Evolutionary conservation across 1,284 basidiomycete species (phyloP), one percentile per base, ranked within the genome.

Genomic region (Ganoderma leucocontextum): DNA sequence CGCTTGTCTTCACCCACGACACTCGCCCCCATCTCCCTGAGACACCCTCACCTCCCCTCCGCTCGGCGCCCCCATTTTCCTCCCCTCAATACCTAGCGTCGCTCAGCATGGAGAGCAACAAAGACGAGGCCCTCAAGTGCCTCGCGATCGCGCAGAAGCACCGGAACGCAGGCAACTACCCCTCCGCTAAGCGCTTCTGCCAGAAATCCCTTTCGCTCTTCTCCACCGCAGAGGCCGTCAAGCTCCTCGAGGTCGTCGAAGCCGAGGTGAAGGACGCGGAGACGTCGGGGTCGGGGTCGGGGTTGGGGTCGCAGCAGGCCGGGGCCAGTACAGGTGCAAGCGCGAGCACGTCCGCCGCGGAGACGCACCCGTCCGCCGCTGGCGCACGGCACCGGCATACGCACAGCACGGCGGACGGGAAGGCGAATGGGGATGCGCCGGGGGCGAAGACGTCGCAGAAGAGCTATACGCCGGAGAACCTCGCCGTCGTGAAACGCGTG

Each of bases 131-230:
- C 36, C 80, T 92, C 66, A 90, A 93, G 75, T 95, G 93, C 77
- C 85, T 97, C 62, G 78, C 82, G 60, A 93, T 97, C 70, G 91
- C 95, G 13, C 89, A 91, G 78, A 88, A 87, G 75, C 90, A 96
- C 79, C 85, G 88, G 67, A 86, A 89, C 62, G 83, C 89, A 57
- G 90, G 88, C 64, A 95, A 96, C 80, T 82, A 90, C 65, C 72
- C 90, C 61, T 89, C 92, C 4, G 96, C 97, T 1, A 89, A 93
- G 76, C 95, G 95, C 79, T 97, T 98, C 84, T 92, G 92, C 72
- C 90, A 92, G 81, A 99, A 99, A 82, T 95, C 93, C 17, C 88
- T 96, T 67, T 84, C 91, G 33, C 87, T 99, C 66, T 95, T 93
- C 81, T 85, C 91, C 64, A 97, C 96, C 1, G 85, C 91, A 6